Base-by-base conservation (phyloP, 768 basidiomycete species). In the Suillus subaureus region DNA sequence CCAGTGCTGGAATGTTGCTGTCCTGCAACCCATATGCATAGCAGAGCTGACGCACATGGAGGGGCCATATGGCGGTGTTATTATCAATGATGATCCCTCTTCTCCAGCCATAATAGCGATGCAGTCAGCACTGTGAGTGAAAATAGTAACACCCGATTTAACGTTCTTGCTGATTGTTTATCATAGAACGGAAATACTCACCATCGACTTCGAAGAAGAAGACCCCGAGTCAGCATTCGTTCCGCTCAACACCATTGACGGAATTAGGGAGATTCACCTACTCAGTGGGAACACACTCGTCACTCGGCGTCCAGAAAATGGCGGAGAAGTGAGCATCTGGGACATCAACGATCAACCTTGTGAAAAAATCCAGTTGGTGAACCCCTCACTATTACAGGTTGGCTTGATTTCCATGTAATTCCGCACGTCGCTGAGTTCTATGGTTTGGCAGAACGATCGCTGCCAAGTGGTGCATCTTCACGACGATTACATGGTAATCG, bases 1-100 rank as follows among this genome's bases (percentile, higher is more conserved):
- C 33, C 85, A 86, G 45, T 87, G 87, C 68, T 90, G 89, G 89
- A 85, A 89, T 67, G 54, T 88, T 11, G 57, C 71, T 0, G 12
- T 63, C 13, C 61, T 70, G 3, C 66, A 73, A 0, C 80, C 83
- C 0, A 67, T 60, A 9, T 85, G 83, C 66, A 70, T 87, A 40
- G 87, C 87, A 1, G 70, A 75, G 6, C 78, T 80, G 60, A 64
- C 18, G 1, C 75, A 70, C 68, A 70, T 62, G 39, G 74, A 80
- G 37, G 73, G 69, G 6, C 77, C 75, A 13, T 79, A 83, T 49
- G 74, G 79, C n/a, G 81, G 83, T 12, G 73, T 85, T 67, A 77
- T 79, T 7, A 74, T 87, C 47, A 89, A 88, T 64, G 77, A 79
- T 4, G 78, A 79, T 40, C 68, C 73, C 0, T 66, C 65, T 16